A percentile compares a stretch with the other conserved stretches of the same genome.
Conservation (phyloP, 805 yeast species). For the Candida piceae region DNA sequence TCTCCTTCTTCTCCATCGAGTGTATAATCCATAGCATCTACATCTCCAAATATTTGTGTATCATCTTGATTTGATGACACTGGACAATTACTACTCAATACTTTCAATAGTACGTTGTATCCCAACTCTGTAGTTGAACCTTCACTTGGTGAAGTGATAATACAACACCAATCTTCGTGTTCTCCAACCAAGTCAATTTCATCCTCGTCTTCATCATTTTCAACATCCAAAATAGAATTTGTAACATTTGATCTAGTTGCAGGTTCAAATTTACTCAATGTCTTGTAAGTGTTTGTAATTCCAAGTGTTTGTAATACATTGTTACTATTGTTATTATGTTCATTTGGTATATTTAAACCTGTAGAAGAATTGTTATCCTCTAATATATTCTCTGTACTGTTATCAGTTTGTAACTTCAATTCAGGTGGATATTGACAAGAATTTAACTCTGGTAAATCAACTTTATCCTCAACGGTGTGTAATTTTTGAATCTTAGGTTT, state of each 20-base stretch:
- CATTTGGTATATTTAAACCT: no score
- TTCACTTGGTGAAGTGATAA: constrained; percentile 9
- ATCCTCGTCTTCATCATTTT: constrained; percentile 15
- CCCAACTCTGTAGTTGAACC: constrained; percentile 9
- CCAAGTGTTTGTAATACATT: no score
- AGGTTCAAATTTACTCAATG: no score
- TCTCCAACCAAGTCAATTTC: constrained; percentile 29
- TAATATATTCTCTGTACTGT: no score
- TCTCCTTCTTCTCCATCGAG: constrained; percentile 1
- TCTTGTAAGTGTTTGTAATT: no score
- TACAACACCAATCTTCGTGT: constrained; percentile 36
- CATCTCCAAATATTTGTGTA: background rate
- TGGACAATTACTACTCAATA: constrained; percentile 7
- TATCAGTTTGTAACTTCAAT: no score
- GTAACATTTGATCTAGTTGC: no score
- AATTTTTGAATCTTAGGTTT: no score
- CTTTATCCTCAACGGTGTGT: background rate
- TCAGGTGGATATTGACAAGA: constrained; percentile 28
- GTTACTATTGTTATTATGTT: no score
- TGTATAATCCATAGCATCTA: constrained; percentile 4
- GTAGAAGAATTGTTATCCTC: no score
- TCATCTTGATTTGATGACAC: no score
- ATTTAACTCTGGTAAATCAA: constrained; percentile 14
- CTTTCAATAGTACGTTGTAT: constrained; percentile 12
- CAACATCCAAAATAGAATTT: no score